Evolutionary conservation across 139 green algal genomes (phyloP).

Genomic region (Volvox reticuliferus): DNA sequence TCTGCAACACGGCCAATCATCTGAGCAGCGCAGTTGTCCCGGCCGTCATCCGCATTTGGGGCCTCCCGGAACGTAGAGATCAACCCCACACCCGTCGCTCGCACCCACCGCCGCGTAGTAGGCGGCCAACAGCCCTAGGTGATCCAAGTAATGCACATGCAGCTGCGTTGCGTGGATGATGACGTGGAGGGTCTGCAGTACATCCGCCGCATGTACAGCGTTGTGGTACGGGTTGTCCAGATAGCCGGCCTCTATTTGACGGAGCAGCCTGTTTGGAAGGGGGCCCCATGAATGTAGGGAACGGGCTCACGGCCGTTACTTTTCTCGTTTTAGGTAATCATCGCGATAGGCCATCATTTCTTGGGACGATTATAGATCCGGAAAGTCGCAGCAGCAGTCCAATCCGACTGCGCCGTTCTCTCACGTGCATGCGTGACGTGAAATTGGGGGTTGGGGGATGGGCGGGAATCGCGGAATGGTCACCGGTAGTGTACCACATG

Average conservation of each 20-base stretch:
- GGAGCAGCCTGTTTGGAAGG: constrained; percentile 39
- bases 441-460: too few species aligned
- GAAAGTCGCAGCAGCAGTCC: too few species aligned
- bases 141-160: constrained; percentile 48
- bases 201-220: constrained; percentile 59
- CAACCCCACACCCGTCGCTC: too few species aligned
- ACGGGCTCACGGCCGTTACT: too few species aligned
- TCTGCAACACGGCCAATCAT: neutral
- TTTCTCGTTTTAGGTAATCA: too few species aligned
- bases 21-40: neutral
- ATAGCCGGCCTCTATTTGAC: constrained; percentile 54
- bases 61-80: neutral
- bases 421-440: too few species aligned
- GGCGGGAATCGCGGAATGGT: too few species aligned
- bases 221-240: constrained; percentile 70
- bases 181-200: constrained; percentile 62
- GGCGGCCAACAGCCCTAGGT: constrained; percentile 48
- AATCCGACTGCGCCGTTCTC: too few species aligned
- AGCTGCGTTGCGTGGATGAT: constrained; percentile 51
- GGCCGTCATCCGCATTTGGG: neutral
- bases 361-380: too few species aligned
- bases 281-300: too few species aligned
- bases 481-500: too few species aligned
- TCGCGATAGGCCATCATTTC: too few species aligned
- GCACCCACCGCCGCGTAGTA: constrained; percentile 59